These are phyloP conservation scores for Neurospora africana DNA, from an alignment of 495 filamentous ascomycete genomes.

Conservation along the genomic window DNA sequence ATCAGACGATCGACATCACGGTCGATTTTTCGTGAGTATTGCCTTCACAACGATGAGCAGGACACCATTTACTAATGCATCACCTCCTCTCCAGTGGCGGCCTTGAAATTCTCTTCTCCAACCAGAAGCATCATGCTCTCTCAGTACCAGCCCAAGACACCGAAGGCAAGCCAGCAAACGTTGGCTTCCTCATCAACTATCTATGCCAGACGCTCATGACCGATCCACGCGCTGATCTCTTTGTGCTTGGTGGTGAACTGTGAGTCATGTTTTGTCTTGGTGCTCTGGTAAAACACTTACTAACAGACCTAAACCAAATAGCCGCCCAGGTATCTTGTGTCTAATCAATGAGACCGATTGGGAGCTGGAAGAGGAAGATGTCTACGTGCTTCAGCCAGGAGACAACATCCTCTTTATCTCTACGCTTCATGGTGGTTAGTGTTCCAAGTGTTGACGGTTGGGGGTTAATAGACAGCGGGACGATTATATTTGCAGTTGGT, in stretches of 20 bases:
- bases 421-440: slow-evolving; percentile 86
- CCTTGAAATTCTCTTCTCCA: slow-evolving; percentile 88
- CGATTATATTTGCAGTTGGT: not conserved
- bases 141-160: slow-evolving; percentile 53
- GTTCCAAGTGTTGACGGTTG: not conserved
- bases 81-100: slow-evolving; percentile 54
- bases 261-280: slow-evolving; percentile 34
- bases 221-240: slow-evolving; percentile 77
- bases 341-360: slow-evolving; percentile 97
- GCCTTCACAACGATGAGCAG: not conserved
- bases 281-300: not conserved
- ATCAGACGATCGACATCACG: slow-evolving; percentile 20
- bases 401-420: slow-evolving; percentile 96
- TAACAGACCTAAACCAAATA: slow-evolving; percentile 23
- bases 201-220: slow-evolving; percentile 79
- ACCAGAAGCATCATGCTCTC: slow-evolving; percentile 61
- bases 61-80: not conserved
- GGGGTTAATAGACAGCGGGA: not conserved
- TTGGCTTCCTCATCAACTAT: slow-evolving; percentile 67
- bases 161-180: slow-evolving; percentile 49
- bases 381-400: slow-evolving; percentile 65
- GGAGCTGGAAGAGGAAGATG: slow-evolving; percentile 92
- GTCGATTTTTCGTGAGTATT: slow-evolving; percentile 26
- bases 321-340: slow-evolving; percentile 92
- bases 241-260: slow-evolving; percentile 81